These are phyloP conservation scores for Laguncularia racemosa DNA, from an alignment of 345 rosid genomes.

Conservation along the genomic window DNA sequence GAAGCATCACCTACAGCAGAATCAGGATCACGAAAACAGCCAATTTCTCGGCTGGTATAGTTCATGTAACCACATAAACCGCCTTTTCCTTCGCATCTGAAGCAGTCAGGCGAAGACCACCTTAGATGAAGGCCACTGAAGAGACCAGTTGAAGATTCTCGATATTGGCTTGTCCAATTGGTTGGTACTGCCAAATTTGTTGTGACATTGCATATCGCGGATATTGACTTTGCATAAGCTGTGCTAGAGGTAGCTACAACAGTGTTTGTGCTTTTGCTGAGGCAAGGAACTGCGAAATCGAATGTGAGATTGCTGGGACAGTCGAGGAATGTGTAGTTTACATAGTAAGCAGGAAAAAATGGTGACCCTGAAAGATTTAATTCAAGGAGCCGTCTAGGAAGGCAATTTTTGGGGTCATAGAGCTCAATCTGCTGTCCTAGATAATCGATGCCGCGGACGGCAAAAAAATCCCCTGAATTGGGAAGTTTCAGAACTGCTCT, in stretches of 20 bases:
- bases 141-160: conserved; percentile 24
- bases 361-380: conserved; percentile 56
- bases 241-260: conserved; percentile 46
- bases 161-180: conserved; percentile 26
- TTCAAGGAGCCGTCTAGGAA: conserved; percentile 42
- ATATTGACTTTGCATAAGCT: conserved; percentile 19
- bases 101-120: conserved; percentile 42
- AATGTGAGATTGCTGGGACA: conserved; percentile 29
- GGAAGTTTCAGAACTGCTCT: conserved; percentile 39
- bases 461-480: conserved; percentile 30
- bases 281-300: conserved; percentile 37
- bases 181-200: conserved; percentile 36
- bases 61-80: conserved; percentile 38
- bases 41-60: conserved; percentile 29
- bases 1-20: too few species aligned
- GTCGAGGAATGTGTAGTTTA: conserved; percentile 52
- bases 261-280: conserved; percentile 47
- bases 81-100: conserved; percentile 35
- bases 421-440: conserved; percentile 39
- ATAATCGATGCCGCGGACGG: conserved; percentile 48
- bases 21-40: conserved; percentile 22
- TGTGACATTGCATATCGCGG: conserved; percentile 27
- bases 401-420: conserved; percentile 50
- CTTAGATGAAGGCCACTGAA: conserved; percentile 36
- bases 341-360: conserved; percentile 27